Percentiles rank a stretch among this genome's conserved stretches.
Conservation (phyloP, 768 basidiomycete genomes). For the Suillus clintonianus region DNA sequence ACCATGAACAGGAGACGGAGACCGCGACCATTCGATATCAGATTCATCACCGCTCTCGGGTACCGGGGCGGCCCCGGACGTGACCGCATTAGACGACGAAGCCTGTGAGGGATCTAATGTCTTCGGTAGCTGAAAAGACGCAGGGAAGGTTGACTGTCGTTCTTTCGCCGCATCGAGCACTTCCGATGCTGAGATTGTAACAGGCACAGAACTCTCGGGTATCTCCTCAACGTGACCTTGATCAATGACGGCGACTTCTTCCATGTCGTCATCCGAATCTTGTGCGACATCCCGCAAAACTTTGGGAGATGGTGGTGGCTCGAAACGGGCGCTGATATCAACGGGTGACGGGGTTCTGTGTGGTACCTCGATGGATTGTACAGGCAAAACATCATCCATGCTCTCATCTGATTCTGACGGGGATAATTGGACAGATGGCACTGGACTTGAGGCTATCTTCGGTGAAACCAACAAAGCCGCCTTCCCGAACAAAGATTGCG, state of each 20-base stretch:
- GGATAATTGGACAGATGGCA: constrained; percentile 2
- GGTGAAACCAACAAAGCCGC: constrained; percentile 34
- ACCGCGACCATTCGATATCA: constrained; percentile 39
- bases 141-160: neutral
- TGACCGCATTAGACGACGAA: constrained; percentile 12
- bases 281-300: constrained; percentile 7
- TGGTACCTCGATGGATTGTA: constrained; percentile 9
- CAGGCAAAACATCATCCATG: neutral
- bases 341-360: constrained; percentile 1
- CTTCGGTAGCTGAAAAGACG: constrained; percentile 7
- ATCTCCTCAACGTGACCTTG: neutral
- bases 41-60: constrained; percentile 26
- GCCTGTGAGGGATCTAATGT: constrained; percentile 1
- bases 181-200: constrained; percentile 13
- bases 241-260: constrained; percentile 28
- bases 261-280: constrained; percentile 41
- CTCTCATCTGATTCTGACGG: neutral
- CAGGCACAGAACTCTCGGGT: neutral
- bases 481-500: constrained; percentile 37
- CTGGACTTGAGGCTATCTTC: neutral
- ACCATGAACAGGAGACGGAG: constrained; percentile 34
- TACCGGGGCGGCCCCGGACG: constrained; percentile 1
- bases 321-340: constrained; percentile 1
- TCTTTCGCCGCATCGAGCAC: constrained; percentile 10
- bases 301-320: neutral